These are phyloP conservation scores for Bondarzewia mesenterica DNA, from an alignment of 1,284 basidiomycete species.

Conservation along the genomic window DNA sequence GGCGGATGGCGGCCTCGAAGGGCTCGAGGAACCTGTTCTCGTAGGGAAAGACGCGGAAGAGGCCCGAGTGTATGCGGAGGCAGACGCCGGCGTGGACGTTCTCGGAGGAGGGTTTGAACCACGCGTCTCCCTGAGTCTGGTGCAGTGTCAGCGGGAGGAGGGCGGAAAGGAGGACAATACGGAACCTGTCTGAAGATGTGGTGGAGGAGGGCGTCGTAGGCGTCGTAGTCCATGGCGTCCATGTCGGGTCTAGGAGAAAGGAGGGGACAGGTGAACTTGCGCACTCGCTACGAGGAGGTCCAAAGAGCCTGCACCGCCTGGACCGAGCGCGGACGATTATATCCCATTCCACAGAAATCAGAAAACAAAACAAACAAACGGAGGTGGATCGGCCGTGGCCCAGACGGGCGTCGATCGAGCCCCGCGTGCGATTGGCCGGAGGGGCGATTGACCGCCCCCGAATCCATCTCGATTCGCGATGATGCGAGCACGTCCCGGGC, in stretches of 20 bases:
- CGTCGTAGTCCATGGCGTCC: constrained; percentile 59
- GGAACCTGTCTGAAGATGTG: constrained; percentile 47
- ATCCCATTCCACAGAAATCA: too few relatives aligned
- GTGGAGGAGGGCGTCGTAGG: constrained; percentile 63
- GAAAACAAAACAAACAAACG: too few relatives aligned
- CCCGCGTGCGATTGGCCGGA: too few relatives aligned
- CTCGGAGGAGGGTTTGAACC: constrained; percentile 71
- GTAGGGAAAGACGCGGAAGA: constrained; percentile 65
- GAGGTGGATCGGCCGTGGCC: too few relatives aligned
- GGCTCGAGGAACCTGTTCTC: constrained; percentile 51
- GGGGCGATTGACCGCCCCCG: too few relatives aligned
- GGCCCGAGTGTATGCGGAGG: constrained; percentile 50
- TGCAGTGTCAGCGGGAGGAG: neutral
- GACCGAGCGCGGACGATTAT: too few relatives aligned
- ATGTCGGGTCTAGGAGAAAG: constrained; percentile 7
- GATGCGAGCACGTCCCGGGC: too few relatives aligned
- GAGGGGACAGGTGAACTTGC: too few relatives aligned
- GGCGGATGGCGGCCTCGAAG: constrained; percentile 62
- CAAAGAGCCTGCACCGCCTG: too few relatives aligned
- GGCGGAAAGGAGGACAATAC: constrained; percentile 11
- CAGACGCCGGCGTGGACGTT: constrained; percentile 65
- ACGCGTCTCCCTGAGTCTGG: constrained; percentile 63
- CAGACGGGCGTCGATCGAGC: too few relatives aligned
- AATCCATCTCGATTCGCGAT: too few relatives aligned
- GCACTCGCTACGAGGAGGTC: too few relatives aligned